Evolutionary conservation across 768 basidiomycete genomes (phyloP), one percentile per base, ranked within the genome.

Genomic region (Tremella yokohamensis): DNA sequence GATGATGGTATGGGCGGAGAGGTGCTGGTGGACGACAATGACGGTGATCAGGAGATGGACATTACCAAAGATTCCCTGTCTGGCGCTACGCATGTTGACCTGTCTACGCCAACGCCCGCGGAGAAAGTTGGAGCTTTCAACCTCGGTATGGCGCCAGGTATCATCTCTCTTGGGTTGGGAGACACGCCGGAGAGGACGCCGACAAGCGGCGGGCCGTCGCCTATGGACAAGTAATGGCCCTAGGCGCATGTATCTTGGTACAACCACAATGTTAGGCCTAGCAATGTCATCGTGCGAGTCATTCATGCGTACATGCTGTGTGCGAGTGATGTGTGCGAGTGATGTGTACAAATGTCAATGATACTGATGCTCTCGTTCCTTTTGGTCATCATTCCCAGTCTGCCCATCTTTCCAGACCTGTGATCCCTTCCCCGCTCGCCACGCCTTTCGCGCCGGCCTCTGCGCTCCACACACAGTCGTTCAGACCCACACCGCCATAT

Each of bases 401-500:
- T 11, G 51, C 51, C 51, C 51, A 76, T 38, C 67, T 58, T 55
- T 75, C 75, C 60, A 76, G 55, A 0, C 75, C 75, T 8, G 73
- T 76, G 7, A 63, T 56, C 0, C 22, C 24, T 12, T 54, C 24
- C 11, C 64, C 64, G 3, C 44, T 18, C 2, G 25, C 55, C 20
- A 76, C 42, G 8, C 53, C 62, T 19, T 54, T 44, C 1, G 64
- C 73, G 1, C 68, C 86, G 19, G 75, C 79, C 72, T 85, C 83
- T 13, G 87, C 91, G 3, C 84, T 84, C 65, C 85, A 83, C 11
- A 92, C 81, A 73, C 90, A 93, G 68, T 94, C 91, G 8, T 85
- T 85, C 1, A 93, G 82, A 64, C 91, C 91, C 2, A 91, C 88
- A 1, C 91, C 91, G 0, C 84, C 84, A 29, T 90, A 87, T 1